phyloP scores from a whole-genome alignment of 2,329 filamentous ascomycete species.

The Myriosclerotinia scirpicola region DNA sequence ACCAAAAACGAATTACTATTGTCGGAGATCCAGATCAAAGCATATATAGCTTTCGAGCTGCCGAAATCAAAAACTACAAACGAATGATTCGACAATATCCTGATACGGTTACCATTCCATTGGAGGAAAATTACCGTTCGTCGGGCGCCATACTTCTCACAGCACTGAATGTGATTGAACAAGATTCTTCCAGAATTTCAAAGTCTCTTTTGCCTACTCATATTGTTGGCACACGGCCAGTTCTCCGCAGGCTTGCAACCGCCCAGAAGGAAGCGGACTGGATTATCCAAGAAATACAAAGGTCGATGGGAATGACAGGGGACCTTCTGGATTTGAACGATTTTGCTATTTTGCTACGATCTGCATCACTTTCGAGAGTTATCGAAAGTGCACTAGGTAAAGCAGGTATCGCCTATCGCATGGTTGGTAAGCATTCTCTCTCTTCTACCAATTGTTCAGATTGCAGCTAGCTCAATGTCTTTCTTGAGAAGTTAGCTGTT shows the following conservation, averaged over 20 bases:
- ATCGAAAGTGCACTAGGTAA: slow-evolving; percentile 81
- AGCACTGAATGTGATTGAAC: slow-evolving; percentile 84
- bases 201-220: slow-evolving; percentile 82
- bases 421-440: slow-evolving; percentile 63
- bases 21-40: slow-evolving; percentile 97
- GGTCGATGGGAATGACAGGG: slow-evolving; percentile 69
- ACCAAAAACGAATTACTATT: slow-evolving; percentile 76
- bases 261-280: slow-evolving; percentile 77
- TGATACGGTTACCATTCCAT: slow-evolving; percentile 74
- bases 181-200: slow-evolving; percentile 76
- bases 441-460: background rate
- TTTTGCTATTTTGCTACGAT: slow-evolving; percentile 83
- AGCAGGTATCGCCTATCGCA: slow-evolving; percentile 80
- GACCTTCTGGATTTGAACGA: slow-evolving; percentile 72
- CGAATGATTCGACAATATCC: slow-evolving; percentile 76
- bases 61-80: slow-evolving; percentile 84
- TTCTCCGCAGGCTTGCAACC: slow-evolving; percentile 71
- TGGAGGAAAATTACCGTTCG: slow-evolving; percentile 94
- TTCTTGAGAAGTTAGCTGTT: too few relatives aligned
- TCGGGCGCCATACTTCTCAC: slow-evolving; percentile 79
- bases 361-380: slow-evolving; percentile 77
- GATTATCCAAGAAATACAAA: slow-evolving; percentile 81
- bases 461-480: background rate
- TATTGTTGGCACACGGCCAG: slow-evolving; percentile 73
- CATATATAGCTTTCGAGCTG: slow-evolving; percentile 94